Conservation (phyloP, 106 monocot species). For the Dioscorea alata region DNA sequence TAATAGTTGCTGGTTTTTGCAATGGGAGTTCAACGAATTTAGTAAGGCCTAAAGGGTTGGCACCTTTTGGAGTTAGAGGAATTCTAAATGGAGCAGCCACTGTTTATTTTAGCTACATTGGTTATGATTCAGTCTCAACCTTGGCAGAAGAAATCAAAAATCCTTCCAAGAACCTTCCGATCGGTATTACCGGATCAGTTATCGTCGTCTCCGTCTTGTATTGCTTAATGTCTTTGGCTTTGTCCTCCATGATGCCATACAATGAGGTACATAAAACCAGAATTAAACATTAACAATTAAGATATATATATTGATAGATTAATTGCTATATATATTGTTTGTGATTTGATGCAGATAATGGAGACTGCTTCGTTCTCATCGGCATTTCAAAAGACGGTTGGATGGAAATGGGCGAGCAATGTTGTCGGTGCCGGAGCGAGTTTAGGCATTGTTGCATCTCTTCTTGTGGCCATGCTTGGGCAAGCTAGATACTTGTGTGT, state of each 20-base stretch:
- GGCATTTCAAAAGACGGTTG: conserved; percentile 36
- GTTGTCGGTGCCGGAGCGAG: conserved; percentile 57
- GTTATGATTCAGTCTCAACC: conserved; percentile 74
- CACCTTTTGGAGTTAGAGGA: conserved; percentile 58
- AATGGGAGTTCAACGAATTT: conserved; percentile 52
- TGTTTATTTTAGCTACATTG: conserved; percentile 79
- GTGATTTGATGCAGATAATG: conserved; percentile 27
- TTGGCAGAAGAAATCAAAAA: conserved; percentile 66
- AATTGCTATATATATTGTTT: background rate
- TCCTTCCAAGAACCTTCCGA: conserved; percentile 51
- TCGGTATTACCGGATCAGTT: conserved; percentile 71
- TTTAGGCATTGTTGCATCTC: conserved; percentile 69
- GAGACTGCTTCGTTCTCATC: conserved; percentile 44
- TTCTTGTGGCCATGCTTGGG: conserved; percentile 70
- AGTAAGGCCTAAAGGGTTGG: conserved; percentile 33
- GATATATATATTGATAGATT: no score
- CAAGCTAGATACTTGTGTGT: conserved; percentile 72
- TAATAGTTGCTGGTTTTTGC: conserved; percentile 54
- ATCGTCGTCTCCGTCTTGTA: conserved; percentile 52
- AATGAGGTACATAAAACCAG: conserved; percentile 30
- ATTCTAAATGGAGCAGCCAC: conserved; percentile 64
- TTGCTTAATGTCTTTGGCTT: conserved; percentile 58
- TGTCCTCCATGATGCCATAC: conserved; percentile 61
- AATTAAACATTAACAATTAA: background rate
- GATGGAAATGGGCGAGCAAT: conserved; percentile 64